phyloP scores from a whole-genome alignment of 1,284 basidiomycete genomes.

The Malassezia obtusa region DNA sequence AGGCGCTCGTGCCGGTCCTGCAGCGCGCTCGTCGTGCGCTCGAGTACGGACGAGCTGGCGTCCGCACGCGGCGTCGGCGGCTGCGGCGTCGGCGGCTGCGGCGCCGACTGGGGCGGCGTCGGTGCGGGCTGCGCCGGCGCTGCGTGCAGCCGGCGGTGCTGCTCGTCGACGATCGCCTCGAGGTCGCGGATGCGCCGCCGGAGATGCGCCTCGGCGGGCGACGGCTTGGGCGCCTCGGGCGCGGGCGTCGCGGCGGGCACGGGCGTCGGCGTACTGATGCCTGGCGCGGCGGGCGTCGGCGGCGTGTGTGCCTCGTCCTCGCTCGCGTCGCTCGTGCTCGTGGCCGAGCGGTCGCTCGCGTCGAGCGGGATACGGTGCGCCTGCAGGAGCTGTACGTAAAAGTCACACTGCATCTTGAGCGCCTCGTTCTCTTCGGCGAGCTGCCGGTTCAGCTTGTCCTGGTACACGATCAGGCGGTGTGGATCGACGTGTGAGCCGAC shows the following conservation, averaged over 20 bases:
- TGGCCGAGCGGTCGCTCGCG: neutral
- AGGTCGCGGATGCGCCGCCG: slow-evolving; percentile 1
- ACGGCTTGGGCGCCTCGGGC: neutral
- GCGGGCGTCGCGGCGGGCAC: neutral
- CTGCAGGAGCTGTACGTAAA: slow-evolving; percentile 1
- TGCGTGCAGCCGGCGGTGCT: neutral
- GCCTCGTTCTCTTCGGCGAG: slow-evolving; percentile 15
- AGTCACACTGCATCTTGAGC: slow-evolving; percentile 13
- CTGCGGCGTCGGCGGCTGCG: neutral
- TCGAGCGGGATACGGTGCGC: neutral
- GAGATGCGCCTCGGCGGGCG: slow-evolving; percentile 4
- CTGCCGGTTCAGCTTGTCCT: slow-evolving; percentile 14
- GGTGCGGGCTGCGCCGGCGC: neutral
- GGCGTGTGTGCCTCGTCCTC: neutral
- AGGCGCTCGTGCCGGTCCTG: slow-evolving; percentile 10
- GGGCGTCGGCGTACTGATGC: neutral
- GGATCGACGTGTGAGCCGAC: slow-evolving; percentile 9
- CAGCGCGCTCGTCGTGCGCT: neutral
- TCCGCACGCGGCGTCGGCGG: neutral
- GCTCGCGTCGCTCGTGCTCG: neutral
- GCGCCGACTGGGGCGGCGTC: neutral
- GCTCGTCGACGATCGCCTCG: slow-evolving; percentile 2
- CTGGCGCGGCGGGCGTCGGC: neutral
- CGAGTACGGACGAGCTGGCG: neutral
- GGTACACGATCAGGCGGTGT: slow-evolving; percentile 10